Base-by-base conservation (phyloP, 2,329 filamentous ascomycete genomes). In the Trichophaea hybrida region DNA sequence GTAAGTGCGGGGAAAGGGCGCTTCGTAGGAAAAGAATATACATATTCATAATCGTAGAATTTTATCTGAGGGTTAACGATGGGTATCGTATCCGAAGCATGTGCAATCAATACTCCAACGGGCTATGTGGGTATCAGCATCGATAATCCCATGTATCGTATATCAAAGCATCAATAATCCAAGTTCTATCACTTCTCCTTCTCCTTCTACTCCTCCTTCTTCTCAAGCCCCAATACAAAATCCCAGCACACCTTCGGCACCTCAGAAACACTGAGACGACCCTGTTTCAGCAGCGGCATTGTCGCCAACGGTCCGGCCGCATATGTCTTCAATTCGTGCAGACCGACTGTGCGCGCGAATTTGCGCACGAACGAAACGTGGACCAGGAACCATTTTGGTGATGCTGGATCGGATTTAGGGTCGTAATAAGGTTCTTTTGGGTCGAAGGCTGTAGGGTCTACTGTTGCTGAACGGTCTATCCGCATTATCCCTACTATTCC, bases 401-500 rank as follows among this genome's bases (percentile, higher is more conserved):
- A 80, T 1, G 80, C 76, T 57, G 79, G 75, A 65, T 80, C 82
- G 1, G 86, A 88, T 57, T 85, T 85, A 1, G 83, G 73, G 69
- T 97, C 93, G 71, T 89, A 94, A 73, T 96, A 96, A 0, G 88
- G 84, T 58, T 84, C 80, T 51, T 78, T 76, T 13, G 80, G 75
- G 66, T 93, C 81, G 61, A 86, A 86, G 2, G 86, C 86, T 31
- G 82, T 74, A 87, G 85, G 74, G 68, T 98, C 93, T 6, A 87
- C 79, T 1, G 84, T 84, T 66, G 88, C 85, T 70, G 95, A 90
- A 65, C 81, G 78, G 13, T 94, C 89, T 64, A 98, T 86, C 69
- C 93, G 86, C 85, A 95, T 90, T 15, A 84, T 80, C 1, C 90
- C 90, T 1, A 84, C 88, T 52, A 97, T 88, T 1, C 87, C 91